Evolutionary conservation across 805 yeast species (phyloP).

Genomic region (Metschnikowia chrysomelidarum): DNA sequence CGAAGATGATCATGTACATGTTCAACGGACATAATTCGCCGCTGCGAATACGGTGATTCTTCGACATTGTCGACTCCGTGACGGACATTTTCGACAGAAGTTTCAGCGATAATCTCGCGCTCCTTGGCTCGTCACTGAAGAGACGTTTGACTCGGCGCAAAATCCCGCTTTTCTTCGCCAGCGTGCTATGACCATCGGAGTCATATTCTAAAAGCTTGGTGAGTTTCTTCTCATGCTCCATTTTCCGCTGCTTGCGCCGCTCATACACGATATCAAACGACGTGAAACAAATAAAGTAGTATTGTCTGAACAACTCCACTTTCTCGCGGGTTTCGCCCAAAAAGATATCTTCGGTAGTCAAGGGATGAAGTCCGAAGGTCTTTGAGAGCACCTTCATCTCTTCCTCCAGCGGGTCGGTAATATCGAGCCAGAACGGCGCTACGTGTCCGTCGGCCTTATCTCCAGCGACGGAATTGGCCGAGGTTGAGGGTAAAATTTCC

Average conservation of each 20-base stretch:
- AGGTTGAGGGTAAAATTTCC: constrained; percentile 3
- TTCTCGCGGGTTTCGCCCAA: constrained; percentile 93
- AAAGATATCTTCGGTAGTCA: constrained; percentile 93
- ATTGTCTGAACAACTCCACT: constrained; percentile 87
- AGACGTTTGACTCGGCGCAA: constrained; percentile 7
- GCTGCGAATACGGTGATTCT: constrained; percentile 35
- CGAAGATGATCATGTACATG: constrained; percentile 89
- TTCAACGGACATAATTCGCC: constrained; percentile 82
- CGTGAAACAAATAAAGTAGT: constrained; percentile 85
- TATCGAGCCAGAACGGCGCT: constrained; percentile 80
- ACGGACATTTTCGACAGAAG: constrained; percentile 11
- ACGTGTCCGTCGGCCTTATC: constrained; percentile 5
- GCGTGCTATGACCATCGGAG: constrained; percentile 8
- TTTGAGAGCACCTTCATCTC: constrained; percentile 91
- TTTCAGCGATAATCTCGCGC: constrained; percentile 8
- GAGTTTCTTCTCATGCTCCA: constrained; percentile 42
- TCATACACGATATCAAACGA: constrained; percentile 68
- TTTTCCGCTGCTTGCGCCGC: constrained; percentile 51
- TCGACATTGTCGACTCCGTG: constrained; percentile 19
- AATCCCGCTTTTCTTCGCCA: constrained; percentile 7
- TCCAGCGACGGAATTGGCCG: constrained; percentile 14
- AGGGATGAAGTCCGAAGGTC: constrained; percentile 92
- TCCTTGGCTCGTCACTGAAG: constrained; percentile 10
- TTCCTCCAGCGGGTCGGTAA: constrained; percentile 90
- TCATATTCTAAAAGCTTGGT: constrained; percentile 35